These are phyloP conservation scores for Aspergillus versicolor DNA, from an alignment of 2,329 filamentous ascomycete genomes.

Conservation along the genomic window DNA sequence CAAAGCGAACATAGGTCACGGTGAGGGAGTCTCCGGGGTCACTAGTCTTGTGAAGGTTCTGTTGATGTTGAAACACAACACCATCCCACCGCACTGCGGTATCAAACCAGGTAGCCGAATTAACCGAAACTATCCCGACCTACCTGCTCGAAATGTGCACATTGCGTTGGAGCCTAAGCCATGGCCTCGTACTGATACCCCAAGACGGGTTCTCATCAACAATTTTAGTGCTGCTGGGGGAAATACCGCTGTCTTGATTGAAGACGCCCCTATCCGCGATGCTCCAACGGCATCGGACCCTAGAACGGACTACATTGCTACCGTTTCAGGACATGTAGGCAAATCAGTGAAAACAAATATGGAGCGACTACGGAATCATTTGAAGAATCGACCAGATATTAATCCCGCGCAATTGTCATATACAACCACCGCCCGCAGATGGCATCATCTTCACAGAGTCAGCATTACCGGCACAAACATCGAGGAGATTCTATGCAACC, in stretches of 20 bases:
- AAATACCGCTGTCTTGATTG: conserved; percentile 66
- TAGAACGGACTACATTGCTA: conserved; percentile 57
- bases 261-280: conserved; percentile 54
- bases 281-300: conserved; percentile 42
- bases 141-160: conserved; percentile 41
- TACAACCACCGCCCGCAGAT: conserved; percentile 61
- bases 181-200: conserved; percentile 30
- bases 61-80: conserved; percentile 36
- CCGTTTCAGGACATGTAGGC: conserved; percentile 52
- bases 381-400: conserved; percentile 45
- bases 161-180: conserved; percentile 47
- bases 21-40: conserved; percentile 60
- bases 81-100: conserved; percentile 33
- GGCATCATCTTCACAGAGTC: conserved; percentile 39
- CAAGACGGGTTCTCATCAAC: conserved; percentile 54
- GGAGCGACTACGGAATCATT: conserved; percentile 55
- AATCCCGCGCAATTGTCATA: conserved; percentile 56
- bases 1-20: conserved; percentile 65
- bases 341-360: conserved; percentile 53
- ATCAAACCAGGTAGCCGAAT: conserved; percentile 37
- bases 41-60: conserved; percentile 35
- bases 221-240: conserved; percentile 71
- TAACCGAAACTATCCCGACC: conserved; percentile 48
- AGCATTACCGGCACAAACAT: conserved; percentile 20
- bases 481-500: conserved; percentile 1